Percentiles rank a stretch among this genome's conserved stretches.
These are phyloP conservation scores for Malus sieversii DNA, from an alignment of 306 rosid genomes.

Conservation along the genomic window DNA sequence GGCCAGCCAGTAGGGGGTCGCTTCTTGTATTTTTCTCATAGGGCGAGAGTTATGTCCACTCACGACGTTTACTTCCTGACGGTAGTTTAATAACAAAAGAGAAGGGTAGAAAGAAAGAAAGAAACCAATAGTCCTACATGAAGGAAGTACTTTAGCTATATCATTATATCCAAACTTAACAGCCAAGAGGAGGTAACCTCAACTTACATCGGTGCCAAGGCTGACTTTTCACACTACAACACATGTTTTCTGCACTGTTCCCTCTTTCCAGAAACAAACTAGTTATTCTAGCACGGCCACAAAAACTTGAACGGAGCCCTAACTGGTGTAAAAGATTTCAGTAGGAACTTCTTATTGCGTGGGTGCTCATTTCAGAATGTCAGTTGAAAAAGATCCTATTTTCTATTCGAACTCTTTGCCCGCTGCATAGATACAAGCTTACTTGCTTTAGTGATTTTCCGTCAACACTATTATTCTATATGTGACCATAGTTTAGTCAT, in stretches of 20 bases:
- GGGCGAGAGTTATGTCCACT: too few relatives aligned
- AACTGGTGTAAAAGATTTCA: background rate
- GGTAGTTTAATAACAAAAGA: too few relatives aligned
- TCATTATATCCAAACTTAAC: background rate
- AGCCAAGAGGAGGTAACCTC: background rate
- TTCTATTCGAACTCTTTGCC: background rate
- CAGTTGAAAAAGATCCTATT: background rate
- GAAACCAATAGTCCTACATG: too few relatives aligned
- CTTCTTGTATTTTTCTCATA: too few relatives aligned
- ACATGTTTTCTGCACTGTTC: background rate
- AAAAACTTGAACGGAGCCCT: background rate
- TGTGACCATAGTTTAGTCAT: background rate
- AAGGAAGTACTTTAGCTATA: background rate
- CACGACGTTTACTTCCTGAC: too few relatives aligned
- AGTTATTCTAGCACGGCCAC: background rate
- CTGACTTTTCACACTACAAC: background rate
- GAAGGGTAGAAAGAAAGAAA: too few relatives aligned
- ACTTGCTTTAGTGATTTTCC: background rate
- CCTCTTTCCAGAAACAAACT: background rate
- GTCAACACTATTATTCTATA: background rate
- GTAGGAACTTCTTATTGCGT: background rate
- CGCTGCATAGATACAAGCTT: background rate
- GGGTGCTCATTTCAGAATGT: background rate
- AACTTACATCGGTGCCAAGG: background rate
- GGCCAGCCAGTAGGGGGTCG: too few relatives aligned